Base-by-base conservation (phyloP, 2,329 filamentous ascomycete species). In the Zopfia rhizophila region DNA sequence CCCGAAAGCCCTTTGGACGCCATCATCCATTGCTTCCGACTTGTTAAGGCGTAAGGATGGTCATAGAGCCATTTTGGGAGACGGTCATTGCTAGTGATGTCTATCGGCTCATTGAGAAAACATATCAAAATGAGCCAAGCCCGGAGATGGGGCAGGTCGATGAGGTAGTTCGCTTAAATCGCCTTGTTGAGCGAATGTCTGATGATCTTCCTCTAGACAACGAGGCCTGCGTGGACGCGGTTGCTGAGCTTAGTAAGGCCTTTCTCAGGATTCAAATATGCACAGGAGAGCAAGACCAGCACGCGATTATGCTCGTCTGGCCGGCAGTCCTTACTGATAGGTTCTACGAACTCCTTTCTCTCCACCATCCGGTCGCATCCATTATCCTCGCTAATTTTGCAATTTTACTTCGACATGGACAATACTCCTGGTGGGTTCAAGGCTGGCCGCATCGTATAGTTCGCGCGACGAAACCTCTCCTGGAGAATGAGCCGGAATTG, bases 371-470 rank as follows among this genome's bases (percentile, higher is more conserved):
- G 7, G 56, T 66, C 10, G 58, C 60, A 8, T 59, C 61, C 25
- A 57, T 68, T 18, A 57, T 68, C 13, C 42, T 63, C 1, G 51
- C 55, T 2, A 56, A 67, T 39, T 68, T 65, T 12, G 62, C 59
- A 6, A 59, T 58, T 6, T 40, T 67, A 8, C 27, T 67, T 22
- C 53, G 52, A 5, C 54, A 61, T 28, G 44, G 49, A 22, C 55
- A 53, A n/a, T 45, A 47, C 7, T 46, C 56, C 7, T 69, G 65
- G 65, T 68, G 62, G 62, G 46, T 60, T 3, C 45, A 41, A 3
- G 58, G 61, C n/a, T 68, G 65, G 63, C 66, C 66, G 4, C 43
- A 58, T 25, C 57, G 61, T 42, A 54, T 69, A 14, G 45, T 66
- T 7, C 19, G 36, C 16, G 63, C 61, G 3, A 51, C 57, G 7